These are phyloP conservation scores for Thamnidium elegans DNA, from an alignment of 192 early-diverging fungal genomes.

Conservation along the genomic window DNA sequence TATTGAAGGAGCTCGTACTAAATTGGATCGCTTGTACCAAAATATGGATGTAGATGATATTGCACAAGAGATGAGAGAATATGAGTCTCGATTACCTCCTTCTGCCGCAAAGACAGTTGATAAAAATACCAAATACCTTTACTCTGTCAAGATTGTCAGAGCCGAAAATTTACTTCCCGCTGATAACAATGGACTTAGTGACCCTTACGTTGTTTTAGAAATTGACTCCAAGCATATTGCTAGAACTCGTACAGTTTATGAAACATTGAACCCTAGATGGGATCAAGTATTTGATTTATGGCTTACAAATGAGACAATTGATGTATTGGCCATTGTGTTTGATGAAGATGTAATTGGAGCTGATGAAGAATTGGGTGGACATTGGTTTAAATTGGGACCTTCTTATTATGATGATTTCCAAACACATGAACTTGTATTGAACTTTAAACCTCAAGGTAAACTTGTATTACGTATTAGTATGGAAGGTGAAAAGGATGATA, in stretches of 20 bases:
- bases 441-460: constrained; percentile 65
- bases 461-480: constrained; percentile 69
- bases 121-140: constrained; percentile 43
- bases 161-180: constrained; percentile 62
- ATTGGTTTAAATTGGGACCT: constrained; percentile 58
- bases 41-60: constrained; percentile 57
- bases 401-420: constrained; percentile 56
- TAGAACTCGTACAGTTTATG: constrained; percentile 58
- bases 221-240: constrained; percentile 42
- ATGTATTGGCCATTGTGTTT: constrained; percentile 43
- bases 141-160: constrained; percentile 67
- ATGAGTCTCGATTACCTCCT: constrained; percentile 12
- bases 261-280: constrained; percentile 78
- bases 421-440: constrained; percentile 66
- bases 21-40: constrained; percentile 52
- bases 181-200: constrained; percentile 56
- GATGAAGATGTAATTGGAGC: constrained; percentile 55
- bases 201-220: constrained; percentile 68
- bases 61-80: constrained; percentile 41
- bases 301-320: constrained; percentile 45
- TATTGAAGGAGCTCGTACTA: constrained; percentile 50
- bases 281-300: constrained; percentile 73
- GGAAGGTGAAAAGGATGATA: constrained; percentile 75
- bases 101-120: constrained; percentile 20
- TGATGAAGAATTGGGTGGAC: constrained; percentile 60